phyloP scores from a whole-genome alignment of 345 rosid species.

The Eucalyptus pauciflora region DNA sequence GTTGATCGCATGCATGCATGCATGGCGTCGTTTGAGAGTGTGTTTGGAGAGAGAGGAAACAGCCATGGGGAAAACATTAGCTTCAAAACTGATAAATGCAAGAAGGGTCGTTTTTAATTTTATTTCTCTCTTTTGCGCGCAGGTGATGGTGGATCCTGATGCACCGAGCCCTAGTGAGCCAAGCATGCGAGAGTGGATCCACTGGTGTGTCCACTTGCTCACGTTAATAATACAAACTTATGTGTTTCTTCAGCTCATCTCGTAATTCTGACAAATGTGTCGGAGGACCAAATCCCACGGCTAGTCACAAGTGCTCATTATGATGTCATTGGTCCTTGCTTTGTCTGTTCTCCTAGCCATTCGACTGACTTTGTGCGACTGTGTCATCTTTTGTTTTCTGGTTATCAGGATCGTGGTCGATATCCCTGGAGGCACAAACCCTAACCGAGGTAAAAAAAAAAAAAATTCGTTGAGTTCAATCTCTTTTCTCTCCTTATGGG shows the following conservation, averaged over 20 bases:
- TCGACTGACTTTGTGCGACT: background rate
- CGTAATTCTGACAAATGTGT: background rate
- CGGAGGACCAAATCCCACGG: background rate
- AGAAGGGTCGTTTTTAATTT: background rate
- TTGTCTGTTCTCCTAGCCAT: background rate
- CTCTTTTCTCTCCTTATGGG: background rate
- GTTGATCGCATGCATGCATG: background rate
- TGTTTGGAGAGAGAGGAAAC: background rate
- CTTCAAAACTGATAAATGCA: background rate
- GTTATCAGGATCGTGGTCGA: slow-evolving; percentile 59
- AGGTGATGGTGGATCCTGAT: slow-evolving; percentile 94
- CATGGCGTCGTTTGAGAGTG: background rate
- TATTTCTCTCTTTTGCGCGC: background rate
- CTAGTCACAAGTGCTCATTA: background rate
- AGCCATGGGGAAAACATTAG: background rate
- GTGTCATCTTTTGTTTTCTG: background rate
- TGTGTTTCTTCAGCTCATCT: background rate
- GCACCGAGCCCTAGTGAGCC: slow-evolving; percentile 97
- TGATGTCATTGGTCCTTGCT: background rate
- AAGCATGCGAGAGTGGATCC: slow-evolving; percentile 76
- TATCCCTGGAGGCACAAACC: slow-evolving; percentile 72
- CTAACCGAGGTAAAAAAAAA: slow-evolving; percentile 31
- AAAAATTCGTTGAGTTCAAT: background rate
- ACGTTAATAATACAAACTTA: background rate
- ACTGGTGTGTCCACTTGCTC: slow-evolving; percentile 36